Conservation (phyloP, 768 basidiomycete species). For the Lactarius evosmus region DNA sequence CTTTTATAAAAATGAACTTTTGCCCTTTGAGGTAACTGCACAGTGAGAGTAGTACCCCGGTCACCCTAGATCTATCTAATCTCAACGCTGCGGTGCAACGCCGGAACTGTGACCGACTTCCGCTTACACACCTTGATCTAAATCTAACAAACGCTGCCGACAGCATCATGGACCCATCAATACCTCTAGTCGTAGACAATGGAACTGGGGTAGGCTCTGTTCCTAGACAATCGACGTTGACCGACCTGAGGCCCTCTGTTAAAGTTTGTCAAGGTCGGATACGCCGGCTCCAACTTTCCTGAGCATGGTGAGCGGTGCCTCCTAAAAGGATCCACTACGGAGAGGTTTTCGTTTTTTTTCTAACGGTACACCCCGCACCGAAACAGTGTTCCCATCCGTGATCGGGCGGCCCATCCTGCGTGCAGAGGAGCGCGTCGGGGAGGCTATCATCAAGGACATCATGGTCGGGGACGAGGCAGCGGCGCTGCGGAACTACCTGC, state of each 20-base stretch:
- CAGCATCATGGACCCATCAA: conserved; percentile 36
- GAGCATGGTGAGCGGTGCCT: conserved; percentile 44
- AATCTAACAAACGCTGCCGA: conserved; percentile 3
- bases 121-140: background rate
- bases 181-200: conserved; percentile 57
- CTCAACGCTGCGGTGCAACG: background rate
- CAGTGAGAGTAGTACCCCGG: background rate
- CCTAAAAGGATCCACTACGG: background rate
- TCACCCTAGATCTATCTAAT: conserved; percentile 4
- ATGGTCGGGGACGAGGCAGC: conserved; percentile 99
- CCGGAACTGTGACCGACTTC: background rate
- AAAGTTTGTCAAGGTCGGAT: conserved; percentile 64
- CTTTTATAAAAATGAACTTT: background rate
- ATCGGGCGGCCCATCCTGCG: conserved; percentile 96
- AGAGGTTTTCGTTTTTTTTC: background rate
- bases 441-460: conserved; percentile 88
- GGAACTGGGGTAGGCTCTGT: conserved; percentile 53
- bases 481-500: conserved; percentile 89
- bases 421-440: conserved; percentile 91
- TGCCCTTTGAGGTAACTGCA: too few relatives aligned
- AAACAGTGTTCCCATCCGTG: conserved; percentile 89
- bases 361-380: background rate
- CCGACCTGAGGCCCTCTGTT: background rate
- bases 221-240: background rate
- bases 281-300: conserved; percentile 63